Evolutionary conservation across 2,329 filamentous ascomycete genomes (phyloP).

Genomic region (Xylaria sp.): DNA sequence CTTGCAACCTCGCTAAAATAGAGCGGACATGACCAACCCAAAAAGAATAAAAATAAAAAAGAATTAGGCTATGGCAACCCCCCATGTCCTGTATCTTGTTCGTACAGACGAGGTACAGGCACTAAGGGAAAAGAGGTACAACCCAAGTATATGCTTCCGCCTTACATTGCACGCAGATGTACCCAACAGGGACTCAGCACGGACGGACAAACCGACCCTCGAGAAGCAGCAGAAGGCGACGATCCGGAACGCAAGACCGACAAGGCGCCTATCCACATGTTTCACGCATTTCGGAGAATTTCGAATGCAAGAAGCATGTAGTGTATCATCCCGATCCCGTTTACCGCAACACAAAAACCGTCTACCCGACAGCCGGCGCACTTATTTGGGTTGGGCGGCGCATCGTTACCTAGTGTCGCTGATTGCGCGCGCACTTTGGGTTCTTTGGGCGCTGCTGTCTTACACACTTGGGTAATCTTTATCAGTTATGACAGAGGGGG

Average conservation of each 20-base stretch:
- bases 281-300: conserved; percentile 36
- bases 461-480: too few species aligned
- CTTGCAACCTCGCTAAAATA: conserved; percentile 44
- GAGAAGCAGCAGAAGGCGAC: conserved; percentile 6
- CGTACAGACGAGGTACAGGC: conserved; percentile 34
- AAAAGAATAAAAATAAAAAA: conserved; percentile 25
- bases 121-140: conserved; percentile 28
- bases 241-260: conserved; percentile 4
- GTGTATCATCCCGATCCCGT: conserved; percentile 27
- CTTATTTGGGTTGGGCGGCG: not conserved
- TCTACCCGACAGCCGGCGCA: conserved; percentile 10
- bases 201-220: not conserved
- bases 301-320: conserved; percentile 28
- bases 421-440: not conserved
- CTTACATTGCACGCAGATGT: conserved; percentile 19
- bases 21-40: conserved; percentile 28
- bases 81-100: conserved; percentile 35
- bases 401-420: not conserved
- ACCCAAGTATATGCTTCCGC: conserved; percentile 25
- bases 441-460: not conserved
- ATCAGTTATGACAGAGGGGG: not conserved
- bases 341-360: conserved; percentile 9
- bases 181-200: conserved; percentile 6
- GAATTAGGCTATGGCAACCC: conserved; percentile 12
- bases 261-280: conserved; percentile 8